Conservation (phyloP, 179 eudicot species). For the Drosera spatulata region DNA sequence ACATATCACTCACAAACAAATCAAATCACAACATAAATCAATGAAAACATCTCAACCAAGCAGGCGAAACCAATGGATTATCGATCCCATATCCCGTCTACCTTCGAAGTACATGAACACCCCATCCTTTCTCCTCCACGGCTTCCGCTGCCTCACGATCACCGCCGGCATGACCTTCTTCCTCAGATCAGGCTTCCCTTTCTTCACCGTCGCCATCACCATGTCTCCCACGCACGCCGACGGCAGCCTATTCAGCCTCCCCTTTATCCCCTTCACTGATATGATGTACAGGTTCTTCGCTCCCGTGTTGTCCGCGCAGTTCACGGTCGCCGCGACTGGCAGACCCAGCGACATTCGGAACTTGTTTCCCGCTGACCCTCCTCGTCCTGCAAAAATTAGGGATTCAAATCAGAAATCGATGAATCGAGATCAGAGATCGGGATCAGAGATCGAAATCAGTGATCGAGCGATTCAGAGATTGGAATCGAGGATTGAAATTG, state of each 20-base stretch:
- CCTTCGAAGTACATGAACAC: slow-evolving; percentile 38
- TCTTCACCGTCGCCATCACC: slow-evolving; percentile 20
- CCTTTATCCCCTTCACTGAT: too few species aligned
- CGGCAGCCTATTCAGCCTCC: slow-evolving; percentile 18
- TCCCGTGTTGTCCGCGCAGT: not conserved
- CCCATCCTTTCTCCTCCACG: slow-evolving; percentile 36
- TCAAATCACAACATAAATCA: not conserved
- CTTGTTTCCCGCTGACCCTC: slow-evolving; percentile 34
- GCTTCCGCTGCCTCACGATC: slow-evolving; percentile 5
- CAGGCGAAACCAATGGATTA: not conserved
- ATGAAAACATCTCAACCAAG: not conserved
- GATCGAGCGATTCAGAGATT: not conserved
- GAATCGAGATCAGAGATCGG: too few species aligned
- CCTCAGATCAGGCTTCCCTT: slow-evolving; percentile 13
- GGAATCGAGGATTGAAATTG: not conserved
- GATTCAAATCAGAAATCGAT: not conserved
- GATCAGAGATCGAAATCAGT: not conserved
- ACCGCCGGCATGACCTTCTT: slow-evolving; percentile 37
- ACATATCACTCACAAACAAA: too few species aligned
- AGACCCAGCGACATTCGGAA: slow-evolving; percentile 37
- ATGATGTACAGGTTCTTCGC: too few species aligned
- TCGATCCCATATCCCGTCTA: not conserved
- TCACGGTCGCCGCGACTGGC: slow-evolving; percentile 27
- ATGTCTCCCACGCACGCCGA: slow-evolving; percentile 26
- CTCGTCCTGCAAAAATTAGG: slow-evolving; percentile 18